These are phyloP conservation scores for Ophiostoma populinum DNA, from an alignment of 2,329 filamentous ascomycete species.

Conservation along the genomic window DNA sequence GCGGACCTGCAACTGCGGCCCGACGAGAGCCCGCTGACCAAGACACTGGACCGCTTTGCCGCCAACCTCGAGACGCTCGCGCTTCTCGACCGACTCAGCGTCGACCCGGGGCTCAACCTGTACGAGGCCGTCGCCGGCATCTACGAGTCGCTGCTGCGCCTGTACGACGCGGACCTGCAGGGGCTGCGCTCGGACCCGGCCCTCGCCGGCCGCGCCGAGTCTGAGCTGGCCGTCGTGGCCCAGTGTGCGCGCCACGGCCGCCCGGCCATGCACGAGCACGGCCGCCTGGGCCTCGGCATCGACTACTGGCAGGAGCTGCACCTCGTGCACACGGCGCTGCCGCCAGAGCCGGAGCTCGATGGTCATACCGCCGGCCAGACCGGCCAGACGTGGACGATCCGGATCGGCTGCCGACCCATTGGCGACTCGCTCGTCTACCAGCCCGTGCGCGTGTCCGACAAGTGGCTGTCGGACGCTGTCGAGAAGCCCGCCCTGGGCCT, in stretches of 20 bases:
- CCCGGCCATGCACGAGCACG: constrained; percentile 52
- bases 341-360: too few species aligned
- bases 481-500: constrained; percentile 35
- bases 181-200: constrained; percentile 32
- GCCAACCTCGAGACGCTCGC: constrained; percentile 55
- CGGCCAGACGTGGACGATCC: constrained; percentile 49
- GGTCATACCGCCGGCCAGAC: too few species aligned
- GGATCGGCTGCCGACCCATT: constrained; percentile 44
- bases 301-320: constrained; percentile 62
- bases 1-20: constrained; percentile 43
- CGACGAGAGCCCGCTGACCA: constrained; percentile 47
- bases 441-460: constrained; percentile 51
- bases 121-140: constrained; percentile 62
- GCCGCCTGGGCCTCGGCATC: constrained; percentile 49
- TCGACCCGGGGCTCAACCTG: constrained; percentile 51
- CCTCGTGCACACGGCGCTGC: constrained; percentile 20
- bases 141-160: constrained; percentile 47
- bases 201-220: constrained; percentile 23
- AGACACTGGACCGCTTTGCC: constrained; percentile 53
- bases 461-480: constrained; percentile 56
- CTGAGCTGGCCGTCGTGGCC: constrained; percentile 35
- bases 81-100: constrained; percentile 53
- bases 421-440: constrained; percentile 27
- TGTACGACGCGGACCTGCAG: constrained; percentile 56
- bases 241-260: constrained; percentile 54